Evolutionary conservation across 164 flowering plant species (phyloP).

Genomic region (Aristolochia californica): DNA sequence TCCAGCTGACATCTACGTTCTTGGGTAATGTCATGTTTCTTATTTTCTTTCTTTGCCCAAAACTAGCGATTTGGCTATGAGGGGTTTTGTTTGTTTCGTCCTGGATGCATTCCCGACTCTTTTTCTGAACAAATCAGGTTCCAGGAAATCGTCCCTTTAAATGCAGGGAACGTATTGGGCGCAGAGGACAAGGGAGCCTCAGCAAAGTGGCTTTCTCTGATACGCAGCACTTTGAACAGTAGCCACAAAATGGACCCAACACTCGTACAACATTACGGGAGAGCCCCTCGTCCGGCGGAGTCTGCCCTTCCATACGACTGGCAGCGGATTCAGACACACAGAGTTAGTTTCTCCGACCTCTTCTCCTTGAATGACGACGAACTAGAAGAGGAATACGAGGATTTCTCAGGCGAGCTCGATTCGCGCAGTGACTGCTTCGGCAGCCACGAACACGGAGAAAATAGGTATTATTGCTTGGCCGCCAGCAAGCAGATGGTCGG

Average conservation of each 20-base stretch:
- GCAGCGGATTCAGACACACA: conserved; percentile 17
- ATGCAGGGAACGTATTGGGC: conserved; percentile 83
- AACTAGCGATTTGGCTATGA: too few relatives aligned
- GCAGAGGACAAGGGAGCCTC: conserved; percentile 71
- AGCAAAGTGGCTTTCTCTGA: conserved; percentile 66
- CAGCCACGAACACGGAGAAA: conserved; percentile 4
- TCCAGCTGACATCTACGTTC: conserved; percentile 68
- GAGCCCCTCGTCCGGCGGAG: conserved; percentile 2
- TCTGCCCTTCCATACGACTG: too few relatives aligned
- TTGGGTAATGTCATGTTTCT: conserved; percentile 37
- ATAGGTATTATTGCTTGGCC: conserved; percentile 31
- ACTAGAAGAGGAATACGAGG: conserved; percentile 8
- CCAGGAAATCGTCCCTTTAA: conserved; percentile 87
- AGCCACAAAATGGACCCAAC: conserved; percentile 11
- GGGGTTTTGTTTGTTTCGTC: too few relatives aligned
- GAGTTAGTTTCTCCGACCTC: conserved; percentile 50
- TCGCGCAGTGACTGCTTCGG: background rate
- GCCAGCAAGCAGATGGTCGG: conserved; percentile 96
- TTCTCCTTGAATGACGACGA: conserved; percentile 36
- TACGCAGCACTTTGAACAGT: conserved; percentile 44
- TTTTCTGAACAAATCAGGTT: conserved; percentile 32
- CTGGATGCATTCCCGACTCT: background rate
- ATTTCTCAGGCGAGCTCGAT: background rate
- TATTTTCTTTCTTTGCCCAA: background rate
- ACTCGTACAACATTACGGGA: conserved; percentile 8